phyloP scores from a whole-genome alignment of 306 rosid genomes.

The Dryas alaskensis region DNA sequence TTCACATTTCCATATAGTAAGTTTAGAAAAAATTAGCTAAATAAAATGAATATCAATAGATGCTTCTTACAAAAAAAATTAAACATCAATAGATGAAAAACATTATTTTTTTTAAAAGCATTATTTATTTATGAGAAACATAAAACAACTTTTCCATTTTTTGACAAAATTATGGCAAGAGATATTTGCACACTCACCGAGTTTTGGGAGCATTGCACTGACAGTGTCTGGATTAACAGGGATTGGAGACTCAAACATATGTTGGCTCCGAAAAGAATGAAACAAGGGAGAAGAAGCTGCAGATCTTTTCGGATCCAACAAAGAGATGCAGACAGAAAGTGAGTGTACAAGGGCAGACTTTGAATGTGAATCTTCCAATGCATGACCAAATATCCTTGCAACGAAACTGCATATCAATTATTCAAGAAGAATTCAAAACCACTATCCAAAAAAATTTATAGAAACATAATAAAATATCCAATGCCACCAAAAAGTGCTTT shows the following conservation, averaged over 20 bases:
- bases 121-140: neutral
- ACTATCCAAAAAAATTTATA: neutral
- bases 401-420: slow-evolving; percentile 64
- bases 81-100: neutral
- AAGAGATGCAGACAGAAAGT: slow-evolving; percentile 88
- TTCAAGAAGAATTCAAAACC: slow-evolving; percentile 15
- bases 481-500: slow-evolving; percentile 8
- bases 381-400: slow-evolving; percentile 72
- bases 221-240: slow-evolving; percentile 78
- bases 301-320: slow-evolving; percentile 92
- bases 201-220: slow-evolving; percentile 84
- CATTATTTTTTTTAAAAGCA: neutral
- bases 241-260: slow-evolving; percentile 74
- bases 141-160: neutral
- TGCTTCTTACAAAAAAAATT: too few species aligned
- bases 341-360: slow-evolving; percentile 85
- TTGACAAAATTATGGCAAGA: neutral
- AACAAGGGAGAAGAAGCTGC: slow-evolving; percentile 59
- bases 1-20: neutral
- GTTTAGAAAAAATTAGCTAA: neutral
- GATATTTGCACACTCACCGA: slow-evolving; percentile 48
- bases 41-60: neutral
- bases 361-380: slow-evolving; percentile 81
- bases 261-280: slow-evolving; percentile 88
- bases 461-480: neutral